phyloP scores from a whole-genome alignment of 768 basidiomycete genomes.

The Boletus reticuloceps region DNA sequence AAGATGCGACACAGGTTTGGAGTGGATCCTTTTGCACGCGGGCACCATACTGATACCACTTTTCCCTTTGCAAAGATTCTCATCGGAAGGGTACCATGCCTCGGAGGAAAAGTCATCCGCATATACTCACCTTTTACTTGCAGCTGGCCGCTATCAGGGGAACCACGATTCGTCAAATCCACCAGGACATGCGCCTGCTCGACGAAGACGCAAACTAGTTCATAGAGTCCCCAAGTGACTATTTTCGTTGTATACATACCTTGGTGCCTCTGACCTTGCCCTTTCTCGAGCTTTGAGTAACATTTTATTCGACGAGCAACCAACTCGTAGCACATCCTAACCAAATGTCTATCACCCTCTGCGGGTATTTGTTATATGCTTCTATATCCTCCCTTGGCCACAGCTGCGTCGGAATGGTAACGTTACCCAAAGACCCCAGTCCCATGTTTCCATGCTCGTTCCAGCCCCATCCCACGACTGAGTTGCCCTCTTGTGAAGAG shows the following conservation, averaged over 20 bases:
- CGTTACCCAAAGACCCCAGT: slow-evolving; percentile 55
- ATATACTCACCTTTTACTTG: slow-evolving; percentile 14
- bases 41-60: neutral
- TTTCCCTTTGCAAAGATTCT: slow-evolving; percentile 49
- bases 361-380: slow-evolving; percentile 1
- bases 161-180: slow-evolving; percentile 71
- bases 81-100: slow-evolving; percentile 64
- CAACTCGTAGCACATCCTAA: slow-evolving; percentile 35
- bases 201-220: slow-evolving; percentile 48
- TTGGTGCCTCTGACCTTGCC: neutral
- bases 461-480: slow-evolving; percentile 92
- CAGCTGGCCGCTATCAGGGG: slow-evolving; percentile 73
- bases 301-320: slow-evolving; percentile 26
- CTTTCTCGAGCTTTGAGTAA: neutral
- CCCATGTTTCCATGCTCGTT: slow-evolving; percentile 98
- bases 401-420: slow-evolving; percentile 46
- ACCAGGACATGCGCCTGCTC: slow-evolving; percentile 65
- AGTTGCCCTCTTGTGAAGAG: slow-evolving; percentile 24
- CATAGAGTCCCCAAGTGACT: neutral
- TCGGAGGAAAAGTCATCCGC: neutral
- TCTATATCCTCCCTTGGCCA: slow-evolving; percentile 42
- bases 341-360: slow-evolving; percentile 23
- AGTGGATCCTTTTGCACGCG: neutral
- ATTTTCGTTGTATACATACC: neutral
- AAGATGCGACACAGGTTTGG: slow-evolving; percentile 74